phyloP scores from a whole-genome alignment of 2,329 filamentous ascomycete species.

The Thermoascus crustaceus region DNA sequence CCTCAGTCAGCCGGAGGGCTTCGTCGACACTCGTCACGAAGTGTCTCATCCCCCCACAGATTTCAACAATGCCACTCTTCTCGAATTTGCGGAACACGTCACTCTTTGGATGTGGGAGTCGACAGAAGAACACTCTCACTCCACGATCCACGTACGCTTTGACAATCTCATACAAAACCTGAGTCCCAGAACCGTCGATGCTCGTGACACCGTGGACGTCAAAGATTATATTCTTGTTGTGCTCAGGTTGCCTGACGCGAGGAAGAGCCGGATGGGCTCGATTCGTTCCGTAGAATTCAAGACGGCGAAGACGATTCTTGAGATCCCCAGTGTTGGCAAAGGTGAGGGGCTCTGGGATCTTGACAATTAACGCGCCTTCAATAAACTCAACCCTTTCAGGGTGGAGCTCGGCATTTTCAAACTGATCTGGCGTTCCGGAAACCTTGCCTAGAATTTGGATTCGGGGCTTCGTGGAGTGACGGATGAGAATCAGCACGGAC shows the following conservation, averaged over 20 bases:
- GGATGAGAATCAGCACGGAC: conserved; percentile 80
- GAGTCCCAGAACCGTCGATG: conserved; percentile 85
- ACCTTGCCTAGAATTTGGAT: conserved; percentile 94
- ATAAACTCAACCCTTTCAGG: conserved; percentile 74
- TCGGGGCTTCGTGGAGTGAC: conserved; percentile 80
- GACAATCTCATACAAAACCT: conserved; percentile 87
- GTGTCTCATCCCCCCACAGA: conserved; percentile 66
- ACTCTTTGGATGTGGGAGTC: conserved; percentile 42
- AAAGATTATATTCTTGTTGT: conserved; percentile 89
- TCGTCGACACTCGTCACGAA: conserved; percentile 80
- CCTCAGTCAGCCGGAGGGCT: conserved; percentile 72
- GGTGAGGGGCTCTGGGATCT: conserved; percentile 92
- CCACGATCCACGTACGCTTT: conserved; percentile 66
- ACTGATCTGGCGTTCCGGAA: conserved; percentile 65
- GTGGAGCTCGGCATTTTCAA: conserved; percentile 73
- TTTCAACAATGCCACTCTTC: conserved; percentile 73
- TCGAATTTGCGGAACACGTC: conserved; percentile 65
- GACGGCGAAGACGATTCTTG: conserved; percentile 69
- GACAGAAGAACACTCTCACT: conserved; percentile 51
- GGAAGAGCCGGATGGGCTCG: conserved; percentile 81
- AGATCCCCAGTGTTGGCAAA: conserved; percentile 95
- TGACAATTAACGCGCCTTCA: conserved; percentile 88
- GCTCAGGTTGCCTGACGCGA: conserved; percentile 64
- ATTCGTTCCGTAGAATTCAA: conserved; percentile 85
- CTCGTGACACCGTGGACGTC: conserved; percentile 96